Base-by-base conservation (phyloP, 148 eudicot genomes). In the Arctostaphylos glauca region DNA sequence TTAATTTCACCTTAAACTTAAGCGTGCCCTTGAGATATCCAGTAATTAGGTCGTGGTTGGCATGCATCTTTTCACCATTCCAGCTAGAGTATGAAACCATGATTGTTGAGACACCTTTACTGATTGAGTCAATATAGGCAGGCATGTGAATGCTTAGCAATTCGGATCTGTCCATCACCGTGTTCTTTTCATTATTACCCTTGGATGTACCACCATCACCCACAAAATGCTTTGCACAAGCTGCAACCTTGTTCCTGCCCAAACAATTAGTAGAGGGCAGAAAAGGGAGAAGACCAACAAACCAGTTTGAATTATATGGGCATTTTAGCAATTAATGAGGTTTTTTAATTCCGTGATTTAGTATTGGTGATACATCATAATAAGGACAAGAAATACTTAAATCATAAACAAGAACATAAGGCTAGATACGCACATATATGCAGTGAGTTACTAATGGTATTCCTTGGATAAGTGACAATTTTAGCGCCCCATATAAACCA, bases 31-130 rank as follows among this genome's bases (percentile, higher is more conserved):
- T 95, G 58, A 95, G 92, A 86, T 83, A 93, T 81, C 91, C 91
- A 44, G 92, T 91, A 76, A 95, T 50, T 81, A 95, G 60, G 19
- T 92, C 84, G 72, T 64, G 91, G 83, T 93, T 87, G 10, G 95
- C 97, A 84, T 95, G 97, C 98, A 95, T 93, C 91, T 93, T 93
- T 82, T 76, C 82, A 49, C 95, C 92, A 74, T 95, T 95, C 97
- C 94, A 95, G 88, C 97, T 95, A 79, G 98, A 92, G 84, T 93
- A 95, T 46, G 97, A 95, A 90, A 91, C 89, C 98, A 95, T 95
- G 64, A 95, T 87, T 14, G 95, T 95, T 2, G 98, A 85, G 23
- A 93, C 93, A 68, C 98, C 98, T 85, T 95, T 95, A 48, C 43
- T 87, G 62, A 95, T 89, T 0, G 98, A 88, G 83, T 93, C 91